These are phyloP conservation scores for Coniella lustricola DNA, from an alignment of 2,329 filamentous ascomycete genomes.

Conservation along the genomic window DNA sequence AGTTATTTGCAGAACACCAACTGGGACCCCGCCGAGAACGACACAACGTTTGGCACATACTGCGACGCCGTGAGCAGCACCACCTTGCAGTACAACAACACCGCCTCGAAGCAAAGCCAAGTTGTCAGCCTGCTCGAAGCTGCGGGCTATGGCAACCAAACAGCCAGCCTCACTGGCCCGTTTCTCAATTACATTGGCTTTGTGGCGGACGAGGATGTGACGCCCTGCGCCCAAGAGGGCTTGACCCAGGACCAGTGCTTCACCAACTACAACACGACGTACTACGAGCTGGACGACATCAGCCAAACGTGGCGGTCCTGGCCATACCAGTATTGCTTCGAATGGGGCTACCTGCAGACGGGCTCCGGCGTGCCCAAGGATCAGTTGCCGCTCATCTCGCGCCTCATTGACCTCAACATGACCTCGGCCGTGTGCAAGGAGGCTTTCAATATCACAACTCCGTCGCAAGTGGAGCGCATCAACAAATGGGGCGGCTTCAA, in stretches of 20 bases:
- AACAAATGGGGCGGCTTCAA: slow-evolving; percentile 71
- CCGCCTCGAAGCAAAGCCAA: slow-evolving; percentile 27
- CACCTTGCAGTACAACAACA: slow-evolving; percentile 34
- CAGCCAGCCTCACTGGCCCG: slow-evolving; percentile 31
- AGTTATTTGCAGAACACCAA: slow-evolving; percentile 40
- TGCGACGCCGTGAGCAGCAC: slow-evolving; percentile 40
- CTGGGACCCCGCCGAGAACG: slow-evolving; percentile 44
- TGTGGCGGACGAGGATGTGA: slow-evolving; percentile 25
- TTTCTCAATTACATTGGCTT: slow-evolving; percentile 49
- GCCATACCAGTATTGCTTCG: slow-evolving; percentile 49
- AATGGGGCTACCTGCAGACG: slow-evolving; percentile 74
- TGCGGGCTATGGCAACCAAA: slow-evolving; percentile 34
- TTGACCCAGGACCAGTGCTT: slow-evolving; percentile 32
- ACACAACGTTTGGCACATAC: slow-evolving; percentile 36
- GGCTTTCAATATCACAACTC: slow-evolving; percentile 61
- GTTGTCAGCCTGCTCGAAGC: slow-evolving; percentile 33
- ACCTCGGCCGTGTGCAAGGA: slow-evolving; percentile 54
- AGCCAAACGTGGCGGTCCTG: slow-evolving; percentile 38
- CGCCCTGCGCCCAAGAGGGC: slow-evolving; percentile 16
- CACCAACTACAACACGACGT: slow-evolving; percentile 26
- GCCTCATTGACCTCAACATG: slow-evolving; percentile 59
- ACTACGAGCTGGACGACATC: slow-evolving; percentile 30
- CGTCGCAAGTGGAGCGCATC: slow-evolving; percentile 57
- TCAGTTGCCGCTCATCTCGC: slow-evolving; percentile 64
- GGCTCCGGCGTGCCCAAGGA: slow-evolving; percentile 60